A percentile compares a stretch with the other conserved stretches of the same genome.
Conservation (phyloP, 2,329 filamentous ascomycete species). For the Sclerotinia borealis region DNA sequence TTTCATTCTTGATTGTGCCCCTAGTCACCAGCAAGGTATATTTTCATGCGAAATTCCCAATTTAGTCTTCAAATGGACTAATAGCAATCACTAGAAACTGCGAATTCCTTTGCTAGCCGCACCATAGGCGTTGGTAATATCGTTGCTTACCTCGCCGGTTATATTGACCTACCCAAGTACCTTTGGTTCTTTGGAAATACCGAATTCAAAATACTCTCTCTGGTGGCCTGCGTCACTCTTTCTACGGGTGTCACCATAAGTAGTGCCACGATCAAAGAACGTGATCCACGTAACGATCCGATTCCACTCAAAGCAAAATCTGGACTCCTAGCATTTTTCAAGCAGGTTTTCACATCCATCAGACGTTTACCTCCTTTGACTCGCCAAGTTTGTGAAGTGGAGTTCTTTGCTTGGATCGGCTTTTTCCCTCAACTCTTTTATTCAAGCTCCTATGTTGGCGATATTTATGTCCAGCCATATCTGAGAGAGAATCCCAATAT, state of each 20-base stretch:
- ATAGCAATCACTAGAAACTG: constrained; percentile 40
- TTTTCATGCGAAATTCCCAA: background rate
- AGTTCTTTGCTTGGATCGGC: constrained; percentile 86
- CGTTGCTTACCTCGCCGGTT: constrained; percentile 81
- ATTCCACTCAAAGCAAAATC: constrained; percentile 52
- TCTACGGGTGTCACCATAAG: constrained; percentile 64
- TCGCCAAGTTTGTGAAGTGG: constrained; percentile 71
- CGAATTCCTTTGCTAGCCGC: constrained; percentile 90
- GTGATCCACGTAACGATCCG: constrained; percentile 70
- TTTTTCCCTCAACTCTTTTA: constrained; percentile 97
- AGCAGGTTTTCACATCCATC: constrained; percentile 68
- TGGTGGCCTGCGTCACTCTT: constrained; percentile 73
- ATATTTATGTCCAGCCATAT: constrained; percentile 83
- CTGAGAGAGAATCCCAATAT: constrained; percentile 74
- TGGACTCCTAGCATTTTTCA: constrained; percentile 74
- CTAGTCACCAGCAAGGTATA: constrained; percentile 74
- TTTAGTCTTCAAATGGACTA: background rate
- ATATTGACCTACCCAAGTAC: constrained; percentile 67
- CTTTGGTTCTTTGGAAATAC: constrained; percentile 77
- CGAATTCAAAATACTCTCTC: constrained; percentile 90
- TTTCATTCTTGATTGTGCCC: constrained; percentile 89
- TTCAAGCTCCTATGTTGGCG: constrained; percentile 86
- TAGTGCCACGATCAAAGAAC: constrained; percentile 63
- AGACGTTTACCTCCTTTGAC: constrained; percentile 76
- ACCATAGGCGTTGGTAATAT: constrained; percentile 87